These are phyloP conservation scores for Mucor lusitanicus DNA, from an alignment of 371 early-diverging fungal genomes.

Conservation along the genomic window DNA sequence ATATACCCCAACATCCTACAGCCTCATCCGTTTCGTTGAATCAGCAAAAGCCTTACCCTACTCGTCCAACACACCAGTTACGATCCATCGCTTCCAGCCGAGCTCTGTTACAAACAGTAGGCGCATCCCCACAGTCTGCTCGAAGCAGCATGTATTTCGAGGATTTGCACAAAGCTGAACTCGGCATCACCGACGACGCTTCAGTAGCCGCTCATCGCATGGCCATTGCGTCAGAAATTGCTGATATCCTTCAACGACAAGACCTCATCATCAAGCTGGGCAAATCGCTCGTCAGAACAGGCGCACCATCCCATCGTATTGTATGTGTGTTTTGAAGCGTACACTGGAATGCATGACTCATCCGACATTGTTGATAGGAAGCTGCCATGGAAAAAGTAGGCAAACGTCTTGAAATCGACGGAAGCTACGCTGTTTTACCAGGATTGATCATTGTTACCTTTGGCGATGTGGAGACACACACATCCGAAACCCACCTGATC, in stretches of 20 bases:
- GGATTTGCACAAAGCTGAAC: conserved; percentile 29
- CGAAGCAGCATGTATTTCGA: conserved; percentile 28
- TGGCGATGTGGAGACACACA: conserved; percentile 71
- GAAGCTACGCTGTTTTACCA: conserved; percentile 63
- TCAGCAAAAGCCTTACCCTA: background rate
- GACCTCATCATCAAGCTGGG: conserved; percentile 71
- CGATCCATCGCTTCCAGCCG: conserved; percentile 21
- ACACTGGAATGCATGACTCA: background rate
- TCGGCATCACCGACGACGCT: conserved; percentile 21
- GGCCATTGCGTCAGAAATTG: conserved; percentile 36
- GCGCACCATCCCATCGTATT: conserved; percentile 78
- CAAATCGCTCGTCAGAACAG: conserved; percentile 68
- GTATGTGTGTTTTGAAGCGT: conserved; percentile 28
- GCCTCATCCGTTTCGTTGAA: background rate
- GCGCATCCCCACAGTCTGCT: conserved; percentile 22
- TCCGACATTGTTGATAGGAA: conserved; percentile 37
- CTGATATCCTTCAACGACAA: conserved; percentile 65
- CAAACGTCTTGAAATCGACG: conserved; percentile 57
- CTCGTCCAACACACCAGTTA: conserved; percentile 20
- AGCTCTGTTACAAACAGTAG: conserved; percentile 21
- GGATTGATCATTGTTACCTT: conserved; percentile 72
- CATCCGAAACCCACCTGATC: conserved; percentile 74
- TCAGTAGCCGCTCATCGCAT: conserved; percentile 27
- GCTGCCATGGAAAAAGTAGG: conserved; percentile 62
- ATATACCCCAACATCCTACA: background rate